phyloP scores from a whole-genome alignment of 768 basidiomycete genomes.

The Astraeus odoratus region DNA sequence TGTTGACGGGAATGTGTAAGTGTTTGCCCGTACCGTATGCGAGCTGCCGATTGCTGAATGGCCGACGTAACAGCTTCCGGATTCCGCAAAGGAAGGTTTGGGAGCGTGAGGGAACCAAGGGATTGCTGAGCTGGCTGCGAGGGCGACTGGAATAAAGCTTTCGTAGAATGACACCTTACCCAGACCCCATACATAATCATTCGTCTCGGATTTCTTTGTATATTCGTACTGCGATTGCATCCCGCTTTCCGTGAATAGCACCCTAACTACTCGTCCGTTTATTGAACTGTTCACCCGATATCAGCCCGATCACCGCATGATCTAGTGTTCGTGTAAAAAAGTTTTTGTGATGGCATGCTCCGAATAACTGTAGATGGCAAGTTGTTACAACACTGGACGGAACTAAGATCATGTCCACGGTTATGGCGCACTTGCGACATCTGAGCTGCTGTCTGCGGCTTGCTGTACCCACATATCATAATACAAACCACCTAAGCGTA shows the following conservation, averaged over 20 bases:
- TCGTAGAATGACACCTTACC: no score
- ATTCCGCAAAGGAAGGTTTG: conserved; percentile 75
- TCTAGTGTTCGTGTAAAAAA: no score
- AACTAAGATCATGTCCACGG: neutral
- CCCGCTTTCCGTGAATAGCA: no score
- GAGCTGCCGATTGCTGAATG: neutral
- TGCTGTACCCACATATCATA: conserved; percentile 80
- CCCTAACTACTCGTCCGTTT: no score
- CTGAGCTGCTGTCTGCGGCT: conserved; percentile 30
- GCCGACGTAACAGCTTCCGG: conserved; percentile 52
- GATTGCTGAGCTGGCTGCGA: conserved; percentile 70
- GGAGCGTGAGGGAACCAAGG: conserved; percentile 84
- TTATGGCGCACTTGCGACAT: conserved; percentile 8
- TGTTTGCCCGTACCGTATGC: conserved; percentile 9
- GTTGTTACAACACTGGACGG: neutral
- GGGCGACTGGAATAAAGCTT: conserved; percentile 55
- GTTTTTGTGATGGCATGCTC: no score
- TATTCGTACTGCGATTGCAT: no score
- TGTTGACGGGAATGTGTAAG: conserved; percentile 81
- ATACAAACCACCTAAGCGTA: conserved; percentile 66
- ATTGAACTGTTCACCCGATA: no score
- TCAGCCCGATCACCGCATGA: no score
- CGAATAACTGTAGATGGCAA: neutral
- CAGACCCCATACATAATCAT: no score
- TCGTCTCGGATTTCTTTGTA: no score